Conservation (phyloP, 768 basidiomycete species). For the Trametes cinnabarina region DNA sequence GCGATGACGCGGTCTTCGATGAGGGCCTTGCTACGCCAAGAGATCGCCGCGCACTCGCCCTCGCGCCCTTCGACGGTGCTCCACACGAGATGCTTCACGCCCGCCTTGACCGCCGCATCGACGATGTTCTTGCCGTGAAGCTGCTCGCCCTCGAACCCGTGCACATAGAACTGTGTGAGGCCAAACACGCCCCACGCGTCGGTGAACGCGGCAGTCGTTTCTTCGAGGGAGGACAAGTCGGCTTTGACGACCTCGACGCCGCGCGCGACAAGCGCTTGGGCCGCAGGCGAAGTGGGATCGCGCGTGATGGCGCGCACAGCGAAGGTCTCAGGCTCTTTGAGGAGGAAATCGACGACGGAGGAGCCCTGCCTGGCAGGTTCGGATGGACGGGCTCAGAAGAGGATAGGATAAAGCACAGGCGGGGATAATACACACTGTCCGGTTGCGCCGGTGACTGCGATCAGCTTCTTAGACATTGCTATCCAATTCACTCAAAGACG, state of each 20-base stretch:
- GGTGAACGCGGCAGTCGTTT: slow-evolving; percentile 4
- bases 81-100: slow-evolving; percentile 12
- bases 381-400: neutral
- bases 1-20: slow-evolving; percentile 11
- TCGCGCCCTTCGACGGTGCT: slow-evolving; percentile 11
- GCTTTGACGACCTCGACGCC: slow-evolving; percentile 13
- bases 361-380: slow-evolving; percentile 2
- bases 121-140: slow-evolving; percentile 9
- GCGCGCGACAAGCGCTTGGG: slow-evolving; percentile 7
- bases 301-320: slow-evolving; percentile 13
- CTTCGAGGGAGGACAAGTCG: slow-evolving; percentile 8
- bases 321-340: slow-evolving; percentile 8
- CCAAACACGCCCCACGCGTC: slow-evolving; percentile 11
- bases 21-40: slow-evolving; percentile 10
- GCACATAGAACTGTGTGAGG: slow-evolving; percentile 13
- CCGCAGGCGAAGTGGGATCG: slow-evolving; percentile 4
- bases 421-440: slow-evolving; percentile 5
- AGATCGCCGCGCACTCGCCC: slow-evolving; percentile 11
- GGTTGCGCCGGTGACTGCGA: slow-evolving; percentile 8
- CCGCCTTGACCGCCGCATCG: slow-evolving; percentile 4
- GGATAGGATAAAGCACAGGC: too few species aligned
- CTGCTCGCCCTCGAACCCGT: slow-evolving; percentile 12
- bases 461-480: slow-evolving; percentile 4
- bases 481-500: neutral
- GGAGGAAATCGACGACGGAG: slow-evolving; percentile 10